A percentile compares a stretch with the other conserved stretches of the same genome.
Evolutionary conservation across 495 filamentous ascomycete genomes (phyloP).

Genomic region (Aspergillus olivimuriae): DNA sequence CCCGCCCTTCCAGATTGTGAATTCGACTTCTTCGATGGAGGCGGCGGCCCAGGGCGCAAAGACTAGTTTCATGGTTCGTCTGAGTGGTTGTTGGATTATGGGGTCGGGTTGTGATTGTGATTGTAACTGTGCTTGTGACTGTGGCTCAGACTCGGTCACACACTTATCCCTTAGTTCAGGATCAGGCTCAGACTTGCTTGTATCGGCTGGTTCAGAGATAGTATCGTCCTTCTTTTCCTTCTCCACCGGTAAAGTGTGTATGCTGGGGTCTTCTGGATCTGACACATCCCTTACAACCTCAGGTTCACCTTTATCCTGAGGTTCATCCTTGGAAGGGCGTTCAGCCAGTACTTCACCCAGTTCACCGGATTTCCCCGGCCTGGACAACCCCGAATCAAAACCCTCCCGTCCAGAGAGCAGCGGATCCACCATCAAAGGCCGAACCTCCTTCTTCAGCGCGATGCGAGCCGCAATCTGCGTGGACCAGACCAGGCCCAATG

Average conservation of each 20-base stretch:
- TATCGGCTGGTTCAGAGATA: no score
- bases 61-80: slow-evolving; percentile 70
- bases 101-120: background rate
- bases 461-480: slow-evolving; percentile 80
- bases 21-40: slow-evolving; percentile 29
- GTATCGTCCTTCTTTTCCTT: no score
- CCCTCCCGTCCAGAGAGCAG: no score
- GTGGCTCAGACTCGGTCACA: background rate
- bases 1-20: slow-evolving; percentile 48
- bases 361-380: no score
- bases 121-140: background rate
- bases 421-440: background rate
- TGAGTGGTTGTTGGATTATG: slow-evolving; percentile 2
- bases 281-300: no score
- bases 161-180: background rate
- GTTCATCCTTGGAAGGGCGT: background rate
- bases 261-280: no score
- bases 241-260: no score
- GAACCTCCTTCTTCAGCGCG: slow-evolving; percentile 59
- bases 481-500: slow-evolving; percentile 82
- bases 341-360: no score
- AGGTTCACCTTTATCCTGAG: no score
- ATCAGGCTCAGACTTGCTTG: background rate
- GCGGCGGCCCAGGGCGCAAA: slow-evolving; percentile 63
- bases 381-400: no score